Conservation (phyloP, 225 moss, liverwort and hornwort genomes). For the Lunularia cruciata region DNA sequence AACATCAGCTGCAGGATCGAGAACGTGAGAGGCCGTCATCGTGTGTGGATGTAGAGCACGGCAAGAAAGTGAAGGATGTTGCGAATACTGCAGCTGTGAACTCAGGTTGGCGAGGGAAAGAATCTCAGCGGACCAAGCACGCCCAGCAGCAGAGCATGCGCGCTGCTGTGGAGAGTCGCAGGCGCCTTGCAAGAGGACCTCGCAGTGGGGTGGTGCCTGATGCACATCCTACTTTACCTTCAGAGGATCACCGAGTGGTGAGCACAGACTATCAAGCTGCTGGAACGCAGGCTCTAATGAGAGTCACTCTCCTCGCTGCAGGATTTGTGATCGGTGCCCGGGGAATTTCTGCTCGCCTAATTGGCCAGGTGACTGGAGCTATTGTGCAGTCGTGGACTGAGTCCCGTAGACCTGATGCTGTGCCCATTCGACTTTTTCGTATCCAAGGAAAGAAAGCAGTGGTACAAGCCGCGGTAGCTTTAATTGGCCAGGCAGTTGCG, state of each 20-base stretch:
- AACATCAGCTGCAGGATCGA: constrained; percentile 22
- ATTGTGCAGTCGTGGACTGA: constrained; percentile 99
- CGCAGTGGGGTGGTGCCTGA: constrained; percentile 71
- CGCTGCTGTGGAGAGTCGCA: constrained; percentile 89
- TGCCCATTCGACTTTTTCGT: constrained; percentile 91
- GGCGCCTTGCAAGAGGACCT: constrained; percentile 92
- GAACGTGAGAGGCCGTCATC: constrained; percentile 4
- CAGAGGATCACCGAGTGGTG: constrained; percentile 96
- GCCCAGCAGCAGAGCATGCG: constrained; percentile 95
- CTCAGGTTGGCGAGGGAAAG: constrained; percentile 47
- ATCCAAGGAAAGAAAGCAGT: constrained; percentile 95
- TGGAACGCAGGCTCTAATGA: constrained; percentile 91
- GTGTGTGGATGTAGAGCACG: constrained; percentile 31
- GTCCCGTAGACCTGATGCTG: constrained; percentile 82
- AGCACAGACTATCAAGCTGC: constrained; percentile 93
- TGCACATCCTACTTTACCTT: constrained; percentile 67
- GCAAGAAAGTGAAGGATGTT: constrained; percentile 24
- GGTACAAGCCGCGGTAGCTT: constrained; percentile 84
- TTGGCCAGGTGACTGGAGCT: constrained; percentile 94
- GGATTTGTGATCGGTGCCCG: constrained; percentile 96
- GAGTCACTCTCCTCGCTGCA: constrained; percentile 88
- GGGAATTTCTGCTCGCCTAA: constrained; percentile 90
- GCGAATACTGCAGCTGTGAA: constrained; percentile 1
- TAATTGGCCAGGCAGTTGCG: constrained; percentile 90
- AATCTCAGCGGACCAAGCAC: constrained; percentile 64